Evolutionary conservation across 1,284 basidiomycete species (phyloP).

Genomic region (Austroboletus niveus): DNA sequence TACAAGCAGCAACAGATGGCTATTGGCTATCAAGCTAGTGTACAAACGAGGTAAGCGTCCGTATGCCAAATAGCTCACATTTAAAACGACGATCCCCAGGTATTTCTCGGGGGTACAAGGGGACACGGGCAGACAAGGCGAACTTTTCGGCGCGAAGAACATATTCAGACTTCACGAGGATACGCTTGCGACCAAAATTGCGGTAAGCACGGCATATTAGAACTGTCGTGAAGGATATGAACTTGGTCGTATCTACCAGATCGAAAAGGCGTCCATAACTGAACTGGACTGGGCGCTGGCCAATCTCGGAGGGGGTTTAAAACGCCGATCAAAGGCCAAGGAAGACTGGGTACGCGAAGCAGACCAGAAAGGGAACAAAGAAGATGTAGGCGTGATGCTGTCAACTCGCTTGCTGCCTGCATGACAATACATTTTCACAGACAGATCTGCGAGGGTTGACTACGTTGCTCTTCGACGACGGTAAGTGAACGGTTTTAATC

Average conservation of each 20-base stretch:
- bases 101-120: constrained; percentile 83
- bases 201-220: constrained; percentile 42
- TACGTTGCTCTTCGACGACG: constrained; percentile 67
- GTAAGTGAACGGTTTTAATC: constrained; percentile 33
- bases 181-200: constrained; percentile 69
- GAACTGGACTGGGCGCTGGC: constrained; percentile 78
- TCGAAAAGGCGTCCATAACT: constrained; percentile 68
- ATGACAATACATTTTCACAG: constrained; percentile 32
- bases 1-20: constrained; percentile 91
- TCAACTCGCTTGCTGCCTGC: not conserved
- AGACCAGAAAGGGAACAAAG: constrained; percentile 49
- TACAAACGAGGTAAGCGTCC: constrained; percentile 62
- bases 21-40: constrained; percentile 79
- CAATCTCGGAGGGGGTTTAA: constrained; percentile 51
- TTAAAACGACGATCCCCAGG: constrained; percentile 34
- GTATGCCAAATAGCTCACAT: not conserved
- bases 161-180: constrained; percentile 79
- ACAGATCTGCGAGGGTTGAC: constrained; percentile 60
- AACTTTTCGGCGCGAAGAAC: constrained; percentile 80
- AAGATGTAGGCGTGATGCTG: constrained; percentile 42
- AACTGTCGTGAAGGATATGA: not conserved
- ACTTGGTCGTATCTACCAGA: constrained; percentile 40
- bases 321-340: constrained; percentile 39
- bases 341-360: constrained; percentile 48
- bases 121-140: constrained; percentile 69